These are phyloP conservation scores for Xylaria sp. DNA, from an alignment of 2,329 filamentous ascomycete genomes.

Conservation along the genomic window DNA sequence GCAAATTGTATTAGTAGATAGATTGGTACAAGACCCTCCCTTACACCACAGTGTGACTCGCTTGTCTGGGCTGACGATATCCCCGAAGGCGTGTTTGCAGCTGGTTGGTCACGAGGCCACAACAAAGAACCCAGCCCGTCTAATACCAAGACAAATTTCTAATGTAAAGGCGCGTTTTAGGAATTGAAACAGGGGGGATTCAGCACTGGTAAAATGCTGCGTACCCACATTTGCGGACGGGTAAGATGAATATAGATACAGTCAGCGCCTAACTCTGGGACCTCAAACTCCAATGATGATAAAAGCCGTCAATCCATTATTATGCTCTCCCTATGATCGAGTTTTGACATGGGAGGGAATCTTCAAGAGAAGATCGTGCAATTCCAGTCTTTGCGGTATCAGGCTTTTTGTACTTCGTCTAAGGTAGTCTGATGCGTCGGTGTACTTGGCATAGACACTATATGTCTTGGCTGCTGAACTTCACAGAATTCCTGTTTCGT, in stretches of 20 bases:
- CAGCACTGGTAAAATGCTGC: neutral
- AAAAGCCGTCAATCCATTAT: neutral
- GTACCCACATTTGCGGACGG: neutral
- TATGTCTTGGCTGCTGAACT: conserved; percentile 4
- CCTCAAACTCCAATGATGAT: neutral
- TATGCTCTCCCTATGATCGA: too few species aligned
- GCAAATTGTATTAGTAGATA: neutral
- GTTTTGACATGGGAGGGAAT: too few species aligned
- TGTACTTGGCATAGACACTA: neutral
- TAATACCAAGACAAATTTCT: conserved; percentile 1
- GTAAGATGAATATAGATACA: neutral
- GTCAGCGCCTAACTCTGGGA: neutral
- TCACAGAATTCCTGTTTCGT: neutral
- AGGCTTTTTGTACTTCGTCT: neutral
- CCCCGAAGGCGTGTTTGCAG: conserved; percentile 21
- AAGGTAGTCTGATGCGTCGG: neutral
- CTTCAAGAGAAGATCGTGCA: too few species aligned
- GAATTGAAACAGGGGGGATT: conserved; percentile 22
- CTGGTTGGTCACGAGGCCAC: conserved; percentile 26
- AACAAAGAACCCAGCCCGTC: conserved; percentile 6
- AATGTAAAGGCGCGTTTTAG: conserved; percentile 24
- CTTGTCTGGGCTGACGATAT: neutral
- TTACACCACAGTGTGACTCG: neutral
- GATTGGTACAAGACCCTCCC: neutral
- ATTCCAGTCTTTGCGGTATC: neutral